Base-by-base conservation (phyloP, 345 rosid species). In the Eucalyptus sp. region DNA sequence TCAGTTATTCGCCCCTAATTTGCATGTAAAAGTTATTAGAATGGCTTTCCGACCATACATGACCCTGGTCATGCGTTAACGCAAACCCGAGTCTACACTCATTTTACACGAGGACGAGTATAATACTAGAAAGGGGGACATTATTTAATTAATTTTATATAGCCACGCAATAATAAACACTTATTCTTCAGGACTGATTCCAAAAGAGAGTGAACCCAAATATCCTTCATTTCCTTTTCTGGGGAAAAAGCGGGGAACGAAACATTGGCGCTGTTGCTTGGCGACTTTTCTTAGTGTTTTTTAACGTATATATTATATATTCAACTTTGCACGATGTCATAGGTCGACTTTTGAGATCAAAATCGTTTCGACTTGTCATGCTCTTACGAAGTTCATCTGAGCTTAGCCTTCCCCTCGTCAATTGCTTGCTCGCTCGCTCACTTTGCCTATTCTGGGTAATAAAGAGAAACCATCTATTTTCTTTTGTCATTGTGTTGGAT, bases 141-240 rank as follows among this genome's bases (percentile, higher is more conserved):
- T 56, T 24, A 56, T 56, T 56, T 56, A 56, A 56, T 56, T 56
- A 56, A 56, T 24, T 24, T 56, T 9, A 56, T 56, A 24, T 33
- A 33, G 62, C 62, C 27, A 56, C 62, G 62, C 62, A 56, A 56
- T 24, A 4, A 56, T 56, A 56, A 56, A 4, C 29, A 29, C 29
- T 56, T 56, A 56, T 56, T 56, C 62, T 56, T 56, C 62, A 56
- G 29, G 62, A 22, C 27, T 24, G 62, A 56, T 24, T 22, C 29
- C 62, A 56, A 56, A 56, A 9, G 62, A 56, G 62, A 56, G 3
- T 24, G 62, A 56, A 56, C 29, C 29, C 62, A 4, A 56, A 56
- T 24, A 56, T 56, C 29, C 24, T 56, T 56, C 27, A 56, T 0
- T 24, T 56, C 0, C 29, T 4, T 24, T 56, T 56, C 0, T 24